Evolutionary conservation across 2,329 filamentous ascomycete species (phyloP).

Genomic region (Trichoderma sp.): DNA sequence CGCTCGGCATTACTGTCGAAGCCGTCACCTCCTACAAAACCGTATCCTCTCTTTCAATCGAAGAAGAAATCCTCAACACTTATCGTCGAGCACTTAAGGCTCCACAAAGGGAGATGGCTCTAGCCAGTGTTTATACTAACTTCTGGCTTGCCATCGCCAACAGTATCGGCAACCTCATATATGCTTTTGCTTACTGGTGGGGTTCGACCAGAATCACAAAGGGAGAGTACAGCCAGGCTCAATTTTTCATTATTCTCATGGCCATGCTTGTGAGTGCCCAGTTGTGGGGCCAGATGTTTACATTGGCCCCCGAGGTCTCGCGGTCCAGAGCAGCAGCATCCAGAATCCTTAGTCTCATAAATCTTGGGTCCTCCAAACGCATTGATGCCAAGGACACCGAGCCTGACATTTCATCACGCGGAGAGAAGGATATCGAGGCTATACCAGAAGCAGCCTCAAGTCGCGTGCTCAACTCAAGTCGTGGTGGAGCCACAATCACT

Average conservation of each 20-base stretch:
- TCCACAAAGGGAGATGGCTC: constrained; percentile 53
- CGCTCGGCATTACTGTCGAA: constrained; percentile 64
- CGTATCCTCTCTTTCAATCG: constrained; percentile 53
- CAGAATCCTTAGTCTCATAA: constrained; percentile 52
- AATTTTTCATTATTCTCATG: constrained; percentile 74
- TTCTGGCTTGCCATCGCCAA: constrained; percentile 60
- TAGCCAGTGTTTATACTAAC: constrained; percentile 51
- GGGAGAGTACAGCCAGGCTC: constrained; percentile 60
- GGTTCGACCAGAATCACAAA: constrained; percentile 66
- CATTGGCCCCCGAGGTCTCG: constrained; percentile 71
- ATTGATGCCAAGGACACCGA: constrained; percentile 22
- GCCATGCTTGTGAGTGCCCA: constrained; percentile 71
- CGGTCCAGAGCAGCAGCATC: constrained; percentile 61
- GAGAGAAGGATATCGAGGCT: constrained; percentile 39
- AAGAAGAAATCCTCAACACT: constrained; percentile 49
- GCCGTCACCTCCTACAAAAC: constrained; percentile 66
- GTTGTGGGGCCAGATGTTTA: constrained; percentile 72
- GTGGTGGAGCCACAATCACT: constrained; percentile 45
- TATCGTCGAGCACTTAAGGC: constrained; percentile 51
- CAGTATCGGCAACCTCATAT: constrained; percentile 63
- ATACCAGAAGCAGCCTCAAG: constrained; percentile 27
- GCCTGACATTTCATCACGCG: constrained; percentile 17
- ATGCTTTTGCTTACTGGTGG: constrained; percentile 79
- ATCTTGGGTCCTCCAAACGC: constrained; percentile 38
- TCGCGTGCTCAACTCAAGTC: constrained; percentile 18